These are phyloP conservation scores for Tremellales sp. DNA, from an alignment of 1,284 basidiomycete species.

Conservation along the genomic window DNA sequence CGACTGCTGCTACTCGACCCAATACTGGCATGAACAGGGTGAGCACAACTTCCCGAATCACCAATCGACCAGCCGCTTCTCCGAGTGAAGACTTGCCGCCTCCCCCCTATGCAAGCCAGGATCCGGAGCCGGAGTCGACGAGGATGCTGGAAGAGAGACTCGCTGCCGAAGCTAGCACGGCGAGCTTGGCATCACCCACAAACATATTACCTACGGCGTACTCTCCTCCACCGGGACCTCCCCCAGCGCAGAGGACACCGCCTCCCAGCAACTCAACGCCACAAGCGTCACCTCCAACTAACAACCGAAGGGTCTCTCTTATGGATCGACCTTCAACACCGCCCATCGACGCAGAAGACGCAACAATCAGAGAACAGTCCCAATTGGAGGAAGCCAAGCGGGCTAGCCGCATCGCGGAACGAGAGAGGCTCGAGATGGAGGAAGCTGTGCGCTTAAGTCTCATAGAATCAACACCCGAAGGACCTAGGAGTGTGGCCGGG, in stretches of 20 bases:
- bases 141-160: constrained; percentile 33
- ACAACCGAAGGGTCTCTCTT: background rate
- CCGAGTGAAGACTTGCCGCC: constrained; percentile 34
- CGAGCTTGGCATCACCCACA: background rate
- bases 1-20: background rate
- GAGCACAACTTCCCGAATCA: constrained; percentile 5
- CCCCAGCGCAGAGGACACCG: background rate
- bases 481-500: constrained; percentile 1
- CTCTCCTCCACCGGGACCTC: constrained; percentile 5
- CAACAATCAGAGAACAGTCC: constrained; percentile 37
- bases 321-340: constrained; percentile 13
- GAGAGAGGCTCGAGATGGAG: constrained; percentile 39
- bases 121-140: constrained; percentile 44
- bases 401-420: constrained; percentile 25
- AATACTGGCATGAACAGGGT: constrained; percentile 2
- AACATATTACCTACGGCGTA: constrained; percentile 1
- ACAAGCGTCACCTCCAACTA: background rate
- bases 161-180: constrained; percentile 25
- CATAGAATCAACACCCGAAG: constrained; percentile 24
- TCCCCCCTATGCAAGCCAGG: constrained; percentile 38
- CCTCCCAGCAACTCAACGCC: background rate
- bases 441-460: constrained; percentile 38
- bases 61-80: constrained; percentile 1
- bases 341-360: constrained; percentile 29
- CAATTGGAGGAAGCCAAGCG: constrained; percentile 43